Base-by-base conservation (phyloP, 345 rosid genomes). In the Populus nigra region DNA sequence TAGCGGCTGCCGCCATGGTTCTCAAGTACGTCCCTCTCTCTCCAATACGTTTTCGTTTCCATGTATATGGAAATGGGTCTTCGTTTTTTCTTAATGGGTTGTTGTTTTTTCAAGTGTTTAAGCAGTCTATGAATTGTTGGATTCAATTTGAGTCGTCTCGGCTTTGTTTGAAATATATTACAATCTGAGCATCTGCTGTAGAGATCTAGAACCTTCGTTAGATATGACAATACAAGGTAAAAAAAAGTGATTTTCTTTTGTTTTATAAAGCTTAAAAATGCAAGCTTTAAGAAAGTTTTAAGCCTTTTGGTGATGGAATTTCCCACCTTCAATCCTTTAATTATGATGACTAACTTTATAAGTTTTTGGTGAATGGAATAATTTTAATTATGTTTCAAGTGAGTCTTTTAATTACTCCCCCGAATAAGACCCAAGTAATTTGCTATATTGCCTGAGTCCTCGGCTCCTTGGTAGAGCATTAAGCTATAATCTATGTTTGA, bases 21-120 rank as follows among this genome's bases (percentile, higher is more conserved):
- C 77, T 81, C 65, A 81, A 81, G 83, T 72, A 72, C 11, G 77
- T 27, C 18, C 29, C 23, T 35, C 15, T n/a, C 69, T 41, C 18
- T 23, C 16, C 65, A 59, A n/a, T 59, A 4, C 8, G 0, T 0
- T 2, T 55, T 8, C 61, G 31, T 35, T 20, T 22, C 35, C 7
- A 55, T 8, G 17, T 27, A 27, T 7, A 20, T 57, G 22, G 18
- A 13, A n/a, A 57, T 39, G 47, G 17, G 2, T 25, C 1, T 15
- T 13, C 17, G 5, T 16, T 17, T 49, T 17, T 17, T 17, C 57
- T 59, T 59, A 3, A 10, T 59, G 65, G 29, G 2, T 1, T 2
- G n/a, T 57, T 59, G 3, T 70, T 20, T 59, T 23, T 59, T 59
- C 29, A 59, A 59, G 15, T 59, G 63, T n/a, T 57, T n/a, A 57